Percentiles rank a stretch among this genome's conserved stretches.
phyloP scores from a whole-genome alignment of 208 protist species.

The Acanthamoeba quina region DNA sequence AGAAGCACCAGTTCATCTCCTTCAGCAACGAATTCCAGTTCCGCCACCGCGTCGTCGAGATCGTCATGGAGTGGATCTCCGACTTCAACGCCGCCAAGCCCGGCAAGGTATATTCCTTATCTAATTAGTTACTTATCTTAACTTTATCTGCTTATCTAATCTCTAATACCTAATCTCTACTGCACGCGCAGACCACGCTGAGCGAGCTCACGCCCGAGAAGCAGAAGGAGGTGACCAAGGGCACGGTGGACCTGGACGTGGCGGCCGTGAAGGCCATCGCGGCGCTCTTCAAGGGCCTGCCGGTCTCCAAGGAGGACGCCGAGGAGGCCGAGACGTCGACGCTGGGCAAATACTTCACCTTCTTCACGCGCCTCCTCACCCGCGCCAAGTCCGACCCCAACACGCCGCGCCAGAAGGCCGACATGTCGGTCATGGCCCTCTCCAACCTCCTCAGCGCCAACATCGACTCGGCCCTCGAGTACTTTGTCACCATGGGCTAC shows the following conservation, averaged over 20 bases:
- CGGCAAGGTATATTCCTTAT: not conserved
- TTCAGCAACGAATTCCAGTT: conserved; percentile 81
- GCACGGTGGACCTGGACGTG: conserved; percentile 78
- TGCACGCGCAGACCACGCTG: not conserved
- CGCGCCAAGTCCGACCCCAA: conserved; percentile 78
- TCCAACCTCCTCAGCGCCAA: conserved; percentile 83
- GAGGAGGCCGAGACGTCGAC: conserved; percentile 52
- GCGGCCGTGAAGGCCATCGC: conserved; percentile 77
- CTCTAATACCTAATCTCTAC: too few relatives aligned
- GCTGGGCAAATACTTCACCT: conserved; percentile 84
- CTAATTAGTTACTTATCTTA: too few relatives aligned
- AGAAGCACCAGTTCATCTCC: conserved; percentile 76
- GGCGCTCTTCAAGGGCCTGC: conserved; percentile 72
- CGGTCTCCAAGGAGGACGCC: conserved; percentile 63
- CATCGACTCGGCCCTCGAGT: conserved; percentile 79
- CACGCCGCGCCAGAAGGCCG: conserved; percentile 66
- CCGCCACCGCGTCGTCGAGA: conserved; percentile 80
- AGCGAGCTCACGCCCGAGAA: conserved; percentile 50
- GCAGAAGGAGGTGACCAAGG: conserved; percentile 54
- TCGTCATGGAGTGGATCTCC: conserved; percentile 82
- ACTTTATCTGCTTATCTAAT: too few relatives aligned
- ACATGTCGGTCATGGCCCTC: conserved; percentile 78
- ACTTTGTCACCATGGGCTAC: conserved; percentile 84
- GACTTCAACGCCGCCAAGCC: conserved; percentile 69
- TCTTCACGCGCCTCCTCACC: conserved; percentile 81